Conservation (phyloP, 345 rosid genomes). For the Gossypium arboreum region DNA sequence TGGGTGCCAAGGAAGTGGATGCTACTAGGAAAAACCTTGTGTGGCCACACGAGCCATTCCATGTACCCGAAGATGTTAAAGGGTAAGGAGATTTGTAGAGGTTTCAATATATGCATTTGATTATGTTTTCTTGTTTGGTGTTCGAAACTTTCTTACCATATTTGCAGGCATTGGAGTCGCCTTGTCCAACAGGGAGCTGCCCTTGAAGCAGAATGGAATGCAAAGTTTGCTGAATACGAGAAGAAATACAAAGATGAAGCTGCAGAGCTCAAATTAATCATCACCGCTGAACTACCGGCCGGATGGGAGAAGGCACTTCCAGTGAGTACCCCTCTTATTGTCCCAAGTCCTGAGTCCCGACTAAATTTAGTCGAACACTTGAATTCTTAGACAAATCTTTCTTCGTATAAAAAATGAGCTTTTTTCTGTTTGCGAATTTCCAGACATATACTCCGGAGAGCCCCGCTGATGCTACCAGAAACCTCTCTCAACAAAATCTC, state of each 20-base stretch:
- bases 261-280: slow-evolving; percentile 76
- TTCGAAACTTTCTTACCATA: neutral
- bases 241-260: slow-evolving; percentile 89
- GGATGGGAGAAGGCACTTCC: slow-evolving; percentile 87
- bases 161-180: slow-evolving; percentile 92
- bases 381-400: neutral
- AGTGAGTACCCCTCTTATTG: slow-evolving; percentile 34
- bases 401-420: neutral
- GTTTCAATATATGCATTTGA: neutral
- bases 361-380: neutral
- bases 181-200: slow-evolving; percentile 42
- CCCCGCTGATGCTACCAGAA: slow-evolving; percentile 92
- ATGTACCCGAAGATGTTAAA: slow-evolving; percentile 89
- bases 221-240: slow-evolving; percentile 77
- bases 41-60: slow-evolving; percentile 90
- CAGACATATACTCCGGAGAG: slow-evolving; percentile 84
- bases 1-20: slow-evolving; percentile 98
- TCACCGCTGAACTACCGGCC: slow-evolving; percentile 70
- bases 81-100: slow-evolving; percentile 32
- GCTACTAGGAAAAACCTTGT: slow-evolving; percentile 97
- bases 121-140: neutral
- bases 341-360: neutral
- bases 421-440: slow-evolving; percentile 12
- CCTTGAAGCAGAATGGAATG: slow-evolving; percentile 78
- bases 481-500: slow-evolving; percentile 81